Percentiles rank a stretch among this genome's conserved stretches.
phyloP scores from a whole-genome alignment of 2,329 filamentous ascomycete species.

The Lecanosticta acicola region DNA sequence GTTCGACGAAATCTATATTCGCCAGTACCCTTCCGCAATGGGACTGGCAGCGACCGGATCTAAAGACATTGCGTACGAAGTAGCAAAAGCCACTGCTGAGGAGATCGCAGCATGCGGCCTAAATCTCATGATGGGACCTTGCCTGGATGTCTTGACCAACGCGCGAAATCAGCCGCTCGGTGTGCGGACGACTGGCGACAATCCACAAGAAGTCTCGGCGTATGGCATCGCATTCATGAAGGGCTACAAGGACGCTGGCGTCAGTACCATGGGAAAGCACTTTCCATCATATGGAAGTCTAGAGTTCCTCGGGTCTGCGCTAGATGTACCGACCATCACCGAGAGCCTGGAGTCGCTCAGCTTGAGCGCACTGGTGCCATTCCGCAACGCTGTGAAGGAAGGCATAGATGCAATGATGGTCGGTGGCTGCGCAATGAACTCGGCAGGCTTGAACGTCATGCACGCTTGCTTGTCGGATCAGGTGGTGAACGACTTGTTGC shows the following conservation, averaged over 20 bases:
- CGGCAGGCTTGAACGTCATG: slow-evolving; percentile 87
- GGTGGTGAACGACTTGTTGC: slow-evolving; percentile 81
- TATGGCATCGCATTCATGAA: slow-evolving; percentile 88
- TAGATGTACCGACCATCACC: slow-evolving; percentile 92
- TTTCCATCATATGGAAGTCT: slow-evolving; percentile 95
- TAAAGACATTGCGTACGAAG: slow-evolving; percentile 75
- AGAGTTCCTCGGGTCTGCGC: slow-evolving; percentile 82
- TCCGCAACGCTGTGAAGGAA: slow-evolving; percentile 79
- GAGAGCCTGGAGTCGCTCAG: slow-evolving; percentile 90
- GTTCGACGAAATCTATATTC: slow-evolving; percentile 91
- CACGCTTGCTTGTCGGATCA: slow-evolving; percentile 91
- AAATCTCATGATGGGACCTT: slow-evolving; percentile 91
- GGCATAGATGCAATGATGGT: slow-evolving; percentile 94
- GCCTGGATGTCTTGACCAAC: slow-evolving; percentile 90
- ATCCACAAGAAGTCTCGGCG: slow-evolving; percentile 89
- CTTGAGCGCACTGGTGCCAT: slow-evolving; percentile 84
- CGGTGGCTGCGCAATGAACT: slow-evolving; percentile 87
- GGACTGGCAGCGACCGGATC: slow-evolving; percentile 88
- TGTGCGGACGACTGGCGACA: slow-evolving; percentile 83
- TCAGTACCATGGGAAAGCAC: slow-evolving; percentile 89
- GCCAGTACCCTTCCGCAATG: slow-evolving; percentile 96
- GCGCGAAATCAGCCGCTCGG: slow-evolving; percentile 84
- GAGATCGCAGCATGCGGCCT: slow-evolving; percentile 90
- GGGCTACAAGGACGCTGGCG: slow-evolving; percentile 84
- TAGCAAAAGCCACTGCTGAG: slow-evolving; percentile 87